These are phyloP conservation scores for Schwanniomyces polymorphus DNA, from an alignment of 805 yeast species.

Conservation along the genomic window DNA sequence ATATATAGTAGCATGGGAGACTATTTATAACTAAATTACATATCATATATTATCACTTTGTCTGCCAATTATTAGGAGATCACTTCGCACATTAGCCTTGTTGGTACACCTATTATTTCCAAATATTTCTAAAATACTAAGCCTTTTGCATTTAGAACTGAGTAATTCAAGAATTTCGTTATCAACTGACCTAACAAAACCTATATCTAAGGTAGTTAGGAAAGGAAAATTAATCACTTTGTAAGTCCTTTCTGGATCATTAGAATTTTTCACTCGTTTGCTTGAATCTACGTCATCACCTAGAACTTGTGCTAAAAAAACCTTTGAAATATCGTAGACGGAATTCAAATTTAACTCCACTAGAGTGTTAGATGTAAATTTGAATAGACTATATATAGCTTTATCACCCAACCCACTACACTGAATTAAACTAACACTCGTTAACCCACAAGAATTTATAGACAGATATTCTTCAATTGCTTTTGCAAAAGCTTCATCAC, in stretches of 20 bases:
- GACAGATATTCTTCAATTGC: conserved; percentile 57
- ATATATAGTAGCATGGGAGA: neutral
- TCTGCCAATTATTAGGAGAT: conserved; percentile 68
- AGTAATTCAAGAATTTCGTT: conserved; percentile 62
- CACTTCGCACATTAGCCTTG: conserved; percentile 50
- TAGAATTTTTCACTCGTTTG: conserved; percentile 6
- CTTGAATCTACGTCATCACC: conserved; percentile 30
- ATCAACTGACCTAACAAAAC: conserved; percentile 78
- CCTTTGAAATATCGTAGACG: conserved; percentile 52
- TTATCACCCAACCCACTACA: conserved; percentile 66
- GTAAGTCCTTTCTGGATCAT: conserved; percentile 6
- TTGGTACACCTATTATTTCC: conserved; percentile 73
- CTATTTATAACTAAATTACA: neutral
- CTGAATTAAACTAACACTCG: conserved; percentile 59
- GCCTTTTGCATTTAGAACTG: conserved; percentile 57
- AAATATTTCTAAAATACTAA: conserved; percentile 73
- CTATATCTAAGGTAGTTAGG: conserved; percentile 67
- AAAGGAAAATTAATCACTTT: conserved; percentile 45
- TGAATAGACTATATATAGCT: conserved; percentile 57
- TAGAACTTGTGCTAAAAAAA: conserved; percentile 47
- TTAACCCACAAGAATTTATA: conserved; percentile 54
- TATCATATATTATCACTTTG: conserved; percentile 56
- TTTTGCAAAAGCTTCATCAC: conserved; percentile 63
- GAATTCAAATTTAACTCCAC: conserved; percentile 76
- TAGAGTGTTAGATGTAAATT: conserved; percentile 64